A percentile compares a stretch with the other conserved stretches of the same genome.
These are phyloP conservation scores for Talaromyces islandicus DNA, from an alignment of 2,329 filamentous ascomycete genomes.

Conservation along the genomic window DNA sequence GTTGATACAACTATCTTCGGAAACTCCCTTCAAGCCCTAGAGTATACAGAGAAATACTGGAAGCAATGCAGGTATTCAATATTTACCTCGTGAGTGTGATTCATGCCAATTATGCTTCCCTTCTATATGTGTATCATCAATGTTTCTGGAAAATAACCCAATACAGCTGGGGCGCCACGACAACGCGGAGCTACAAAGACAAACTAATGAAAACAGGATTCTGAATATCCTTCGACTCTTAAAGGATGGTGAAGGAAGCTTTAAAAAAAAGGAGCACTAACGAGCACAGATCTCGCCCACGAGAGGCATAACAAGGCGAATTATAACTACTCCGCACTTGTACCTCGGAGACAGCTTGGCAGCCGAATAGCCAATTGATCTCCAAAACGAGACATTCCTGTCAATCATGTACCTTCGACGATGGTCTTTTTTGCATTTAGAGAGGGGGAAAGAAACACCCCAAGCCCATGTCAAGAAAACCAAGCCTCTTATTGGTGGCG, in stretches of 20 bases:
- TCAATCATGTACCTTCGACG: background rate
- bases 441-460: background rate
- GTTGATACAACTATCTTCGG: background rate
- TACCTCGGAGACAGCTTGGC: background rate
- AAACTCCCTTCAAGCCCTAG: no score
- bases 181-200: background rate
- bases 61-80: no score
- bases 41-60: no score
- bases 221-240: background rate
- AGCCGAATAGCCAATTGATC: background rate
- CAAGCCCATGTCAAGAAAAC: constrained; percentile 7
- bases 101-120: no score
- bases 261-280: background rate
- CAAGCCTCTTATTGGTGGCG: constrained; percentile 2
- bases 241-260: background rate
- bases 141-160: no score
- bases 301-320: background rate
- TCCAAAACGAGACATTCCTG: background rate
- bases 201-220: background rate
- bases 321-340: background rate
- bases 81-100: no score
- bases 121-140: no score
- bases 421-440: background rate
- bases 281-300: background rate
- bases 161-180: background rate